phyloP scores from a whole-genome alignment of 2,329 filamentous ascomycete genomes.

The Microdochium trichocladiopsis region DNA sequence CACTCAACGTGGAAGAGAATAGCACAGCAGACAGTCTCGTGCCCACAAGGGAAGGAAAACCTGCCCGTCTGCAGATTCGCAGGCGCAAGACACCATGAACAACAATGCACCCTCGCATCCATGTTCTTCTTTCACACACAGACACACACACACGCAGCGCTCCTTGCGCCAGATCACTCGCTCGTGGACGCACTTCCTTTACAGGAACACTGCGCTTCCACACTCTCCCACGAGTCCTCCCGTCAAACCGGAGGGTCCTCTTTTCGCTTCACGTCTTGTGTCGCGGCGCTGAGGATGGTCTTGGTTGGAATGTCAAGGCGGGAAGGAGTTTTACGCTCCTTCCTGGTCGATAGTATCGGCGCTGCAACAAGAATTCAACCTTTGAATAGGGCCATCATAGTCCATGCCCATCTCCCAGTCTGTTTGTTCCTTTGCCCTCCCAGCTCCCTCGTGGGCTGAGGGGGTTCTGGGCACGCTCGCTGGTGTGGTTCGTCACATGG shows the following conservation, averaged over 20 bases:
- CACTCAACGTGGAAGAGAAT: too few relatives aligned
- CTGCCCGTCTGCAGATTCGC: not conserved
- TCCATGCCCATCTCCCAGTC: conserved; percentile 35
- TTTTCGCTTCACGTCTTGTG: conserved; percentile 23
- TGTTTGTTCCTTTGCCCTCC: conserved; percentile 7
- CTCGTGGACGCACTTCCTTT: not conserved
- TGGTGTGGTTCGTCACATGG: conserved; percentile 25
- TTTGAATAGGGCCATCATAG: conserved; percentile 41
- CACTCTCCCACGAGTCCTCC: conserved; percentile 17
- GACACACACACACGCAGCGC: not conserved
- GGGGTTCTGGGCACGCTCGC: not conserved
- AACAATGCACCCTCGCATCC: not conserved
- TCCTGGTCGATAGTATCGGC: too few relatives aligned
- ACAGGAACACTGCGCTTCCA: not conserved
- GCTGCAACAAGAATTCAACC: conserved; percentile 32
- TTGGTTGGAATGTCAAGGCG: conserved; percentile 12
- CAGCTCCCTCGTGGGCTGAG: too few relatives aligned
- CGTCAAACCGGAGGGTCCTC: conserved; percentile 14
- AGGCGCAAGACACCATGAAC: too few relatives aligned
- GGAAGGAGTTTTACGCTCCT: too few relatives aligned
- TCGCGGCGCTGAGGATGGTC: conserved; percentile 20
- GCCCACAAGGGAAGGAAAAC: not conserved
- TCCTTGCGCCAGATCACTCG: conserved; percentile 1
- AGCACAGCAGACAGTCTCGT: too few relatives aligned
- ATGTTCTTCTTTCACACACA: not conserved